Conservation (phyloP, 2,329 filamentous ascomycete species). For the Ilyonectria robusta region DNA sequence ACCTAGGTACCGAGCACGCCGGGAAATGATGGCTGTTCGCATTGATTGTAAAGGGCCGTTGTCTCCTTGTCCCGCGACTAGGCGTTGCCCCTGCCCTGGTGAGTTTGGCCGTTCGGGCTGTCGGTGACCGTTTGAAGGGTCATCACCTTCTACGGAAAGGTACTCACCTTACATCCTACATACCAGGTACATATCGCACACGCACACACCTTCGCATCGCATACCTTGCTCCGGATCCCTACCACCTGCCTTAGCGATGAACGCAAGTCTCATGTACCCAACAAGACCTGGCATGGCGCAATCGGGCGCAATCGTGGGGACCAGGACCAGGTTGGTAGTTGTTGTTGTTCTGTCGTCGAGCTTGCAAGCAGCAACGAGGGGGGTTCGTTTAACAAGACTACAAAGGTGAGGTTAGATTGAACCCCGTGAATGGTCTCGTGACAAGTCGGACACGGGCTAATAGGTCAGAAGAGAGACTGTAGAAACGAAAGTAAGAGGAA, state of each 20-base stretch:
- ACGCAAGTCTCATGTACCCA: constrained; percentile 15
- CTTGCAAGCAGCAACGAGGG: constrained; percentile 21
- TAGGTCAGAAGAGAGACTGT: constrained; percentile 33
- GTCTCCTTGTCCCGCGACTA: constrained; percentile 15
- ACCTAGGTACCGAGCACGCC: not conserved
- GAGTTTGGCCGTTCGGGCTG: constrained; percentile 14
- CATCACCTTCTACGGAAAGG: not conserved
- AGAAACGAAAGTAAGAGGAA: constrained; percentile 43
- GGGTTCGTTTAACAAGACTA: constrained; percentile 43
- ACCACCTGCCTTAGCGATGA: constrained; percentile 18
- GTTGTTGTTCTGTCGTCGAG: constrained; percentile 5
- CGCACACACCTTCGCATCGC: not conserved
- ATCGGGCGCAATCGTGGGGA: constrained; percentile 46
- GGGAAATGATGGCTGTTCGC: not conserved
- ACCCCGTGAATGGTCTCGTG: constrained; percentile 46
- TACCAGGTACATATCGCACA: constrained; percentile 10
- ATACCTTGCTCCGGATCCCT: constrained; percentile 9
- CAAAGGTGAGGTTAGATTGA: constrained; percentile 32
- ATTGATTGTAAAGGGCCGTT: not conserved
- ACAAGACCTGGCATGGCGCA: constrained; percentile 39
- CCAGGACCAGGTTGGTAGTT: constrained; percentile 24
- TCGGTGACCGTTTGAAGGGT: constrained; percentile 5
- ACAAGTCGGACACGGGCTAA: constrained; percentile 38
- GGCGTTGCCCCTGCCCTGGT: constrained; percentile 27
- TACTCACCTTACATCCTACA: constrained; percentile 22